These are phyloP conservation scores for Solanum rostratum DNA, from an alignment of 257 asterid genomes.

Conservation along the genomic window DNA sequence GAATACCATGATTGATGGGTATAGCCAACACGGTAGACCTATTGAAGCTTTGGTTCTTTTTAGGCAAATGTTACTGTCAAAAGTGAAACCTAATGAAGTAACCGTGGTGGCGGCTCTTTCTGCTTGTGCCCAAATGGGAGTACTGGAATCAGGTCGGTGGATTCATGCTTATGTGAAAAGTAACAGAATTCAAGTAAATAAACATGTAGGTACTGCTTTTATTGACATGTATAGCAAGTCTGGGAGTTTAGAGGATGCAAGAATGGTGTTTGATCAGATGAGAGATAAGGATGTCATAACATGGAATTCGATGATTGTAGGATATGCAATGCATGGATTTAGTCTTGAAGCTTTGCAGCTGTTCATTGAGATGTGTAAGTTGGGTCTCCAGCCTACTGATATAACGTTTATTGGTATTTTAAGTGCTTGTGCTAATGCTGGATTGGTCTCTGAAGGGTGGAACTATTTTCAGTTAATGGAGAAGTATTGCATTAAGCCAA, in stretches of 20 bases:
- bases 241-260: slow-evolving; percentile 22
- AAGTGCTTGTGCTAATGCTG: slow-evolving; percentile 21
- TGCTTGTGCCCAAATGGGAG: slow-evolving; percentile 22
- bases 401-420: slow-evolving; percentile 16
- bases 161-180: slow-evolving; percentile 20
- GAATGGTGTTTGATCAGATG: slow-evolving; percentile 17
- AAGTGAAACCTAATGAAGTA: slow-evolving; percentile 16
- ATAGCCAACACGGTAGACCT: slow-evolving; percentile 16
- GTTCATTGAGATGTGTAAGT: slow-evolving; percentile 3
- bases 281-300: slow-evolving; percentile 13
- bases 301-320: slow-evolving; percentile 21
- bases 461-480: slow-evolving; percentile 7
- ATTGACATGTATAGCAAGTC: slow-evolving; percentile 27
- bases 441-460: slow-evolving; percentile 18
- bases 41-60: slow-evolving; percentile 18
- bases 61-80: slow-evolving; percentile 11
- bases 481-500: neutral
- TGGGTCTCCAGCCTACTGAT: slow-evolving; percentile 11
- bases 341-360: slow-evolving; percentile 12
- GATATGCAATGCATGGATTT: slow-evolving; percentile 19
- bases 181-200: slow-evolving; percentile 9
- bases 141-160: slow-evolving; percentile 20
- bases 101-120: slow-evolving; percentile 19
- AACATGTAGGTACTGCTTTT: slow-evolving; percentile 20
- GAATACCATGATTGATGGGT: slow-evolving; percentile 30